Percentiles rank a stretch among this genome's conserved stretches.
These are phyloP conservation scores for Graphiopsis chlorocephala DNA, from an alignment of 2,329 filamentous ascomycete species.

Conservation along the genomic window DNA sequence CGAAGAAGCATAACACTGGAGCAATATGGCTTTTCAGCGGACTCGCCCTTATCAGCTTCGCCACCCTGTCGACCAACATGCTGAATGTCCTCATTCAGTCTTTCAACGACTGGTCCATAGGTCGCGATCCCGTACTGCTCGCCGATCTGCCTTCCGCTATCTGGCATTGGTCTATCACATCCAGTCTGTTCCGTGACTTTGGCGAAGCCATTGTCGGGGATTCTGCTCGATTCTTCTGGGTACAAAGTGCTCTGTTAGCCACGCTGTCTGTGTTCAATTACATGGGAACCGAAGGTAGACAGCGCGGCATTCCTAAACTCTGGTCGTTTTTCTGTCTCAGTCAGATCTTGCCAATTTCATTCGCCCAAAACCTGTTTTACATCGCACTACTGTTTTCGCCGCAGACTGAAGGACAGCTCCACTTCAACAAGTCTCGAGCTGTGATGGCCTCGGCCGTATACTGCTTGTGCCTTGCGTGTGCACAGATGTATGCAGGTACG, in stretches of 20 bases:
- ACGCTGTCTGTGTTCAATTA: slow-evolving; percentile 29
- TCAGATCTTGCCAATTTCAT: slow-evolving; percentile 37
- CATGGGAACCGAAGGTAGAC: slow-evolving; percentile 31
- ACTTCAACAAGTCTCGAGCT: slow-evolving; percentile 4
- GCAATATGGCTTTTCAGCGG: slow-evolving; percentile 20
- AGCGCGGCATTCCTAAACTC: slow-evolving; percentile 27
- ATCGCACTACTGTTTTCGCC: slow-evolving; percentile 26
- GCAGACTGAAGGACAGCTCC: not conserved
- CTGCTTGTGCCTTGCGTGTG: slow-evolving; percentile 20
- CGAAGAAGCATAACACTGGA: not conserved
- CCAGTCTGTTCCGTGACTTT: slow-evolving; percentile 34
- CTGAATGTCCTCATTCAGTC: slow-evolving; percentile 34
- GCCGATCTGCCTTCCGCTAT: slow-evolving; percentile 12
- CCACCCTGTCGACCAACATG: slow-evolving; percentile 34
- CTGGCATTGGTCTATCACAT: slow-evolving; percentile 34
- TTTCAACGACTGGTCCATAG: slow-evolving; percentile 27
- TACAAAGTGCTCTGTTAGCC: slow-evolving; percentile 23
- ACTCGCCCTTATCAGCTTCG: slow-evolving; percentile 32
- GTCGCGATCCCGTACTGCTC: not conserved
- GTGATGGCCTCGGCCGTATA: slow-evolving; percentile 18
- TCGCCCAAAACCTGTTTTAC: slow-evolving; percentile 35
- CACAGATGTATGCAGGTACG: slow-evolving; percentile 15
- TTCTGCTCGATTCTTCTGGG: slow-evolving; percentile 26
- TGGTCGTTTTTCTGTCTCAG: slow-evolving; percentile 35
- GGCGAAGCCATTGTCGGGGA: slow-evolving; percentile 30